Evolutionary conservation across 2,329 filamentous ascomycete species (phyloP), one percentile per base, ranked within the genome.

Genomic region (Elsinoe australis): DNA sequence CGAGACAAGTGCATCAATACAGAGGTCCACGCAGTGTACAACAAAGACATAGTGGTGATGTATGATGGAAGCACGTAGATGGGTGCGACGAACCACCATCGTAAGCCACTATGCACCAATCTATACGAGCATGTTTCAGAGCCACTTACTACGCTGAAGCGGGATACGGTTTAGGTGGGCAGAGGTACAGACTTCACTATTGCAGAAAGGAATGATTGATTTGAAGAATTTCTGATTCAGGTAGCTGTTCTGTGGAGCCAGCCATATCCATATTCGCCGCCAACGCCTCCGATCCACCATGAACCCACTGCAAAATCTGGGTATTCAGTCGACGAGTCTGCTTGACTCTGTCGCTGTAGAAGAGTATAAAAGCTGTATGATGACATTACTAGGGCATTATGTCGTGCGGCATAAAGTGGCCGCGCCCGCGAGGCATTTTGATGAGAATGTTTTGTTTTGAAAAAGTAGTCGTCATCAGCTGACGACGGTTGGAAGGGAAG

Each of bases 321-420:
- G 39, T 44, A 44, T 44, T 44, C 39, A 44, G 39, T 32, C 24
- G 22, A 24, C 26, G 14, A 17, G 39, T 44, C 22, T n/a, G 24
- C 7, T 32, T 26, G 22, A 44, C 39, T 32, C 24, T 12, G 21
- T 26, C 22, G 39, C 39, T 31, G 26, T 31, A 32, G 39, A 44
- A 44, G 26, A 18, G 14, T 9, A 29, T 22, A 44, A 24, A 44
- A 44, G 39, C 39, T 44, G 39, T 44, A 44, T 44, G 28, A n/a
- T 21, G 28, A 31, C 39, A 44, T 44, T 44, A 32, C 39, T 31
- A 28, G 39, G 39, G 39, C 39, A 19, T 44, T 24, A 44, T 44
- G 39, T 44, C 39, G 17, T 44, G 39, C 39, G 39, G 39, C 39
- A 9, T 22, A 26, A 39, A 26, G 3, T 44, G 26, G 39, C 39